phyloP scores from a whole-genome alignment of 2,329 filamentous ascomycete genomes.

The Sporothrix pseudoabietina region DNA sequence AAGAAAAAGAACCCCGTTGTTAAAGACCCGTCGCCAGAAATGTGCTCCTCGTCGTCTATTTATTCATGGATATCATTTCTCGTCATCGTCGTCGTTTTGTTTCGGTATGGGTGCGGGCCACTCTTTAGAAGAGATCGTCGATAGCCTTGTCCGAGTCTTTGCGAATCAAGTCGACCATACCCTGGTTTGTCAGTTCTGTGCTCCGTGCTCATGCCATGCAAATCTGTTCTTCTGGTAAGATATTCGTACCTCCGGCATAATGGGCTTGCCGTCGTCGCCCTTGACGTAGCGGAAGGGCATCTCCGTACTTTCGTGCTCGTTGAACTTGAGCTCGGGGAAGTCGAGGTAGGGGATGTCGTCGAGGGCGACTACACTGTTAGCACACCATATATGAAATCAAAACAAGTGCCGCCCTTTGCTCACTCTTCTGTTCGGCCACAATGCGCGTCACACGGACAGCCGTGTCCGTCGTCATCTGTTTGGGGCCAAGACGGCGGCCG shows the following conservation, averaged over 20 bases:
- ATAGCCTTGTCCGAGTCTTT: constrained; percentile 93
- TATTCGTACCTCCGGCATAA: constrained; percentile 79
- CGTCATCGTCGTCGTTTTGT: not conserved
- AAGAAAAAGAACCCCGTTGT: not conserved
- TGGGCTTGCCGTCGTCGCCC: constrained; percentile 70
- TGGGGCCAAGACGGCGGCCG: constrained; percentile 81
- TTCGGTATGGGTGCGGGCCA: not conserved
- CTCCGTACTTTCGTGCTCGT: constrained; percentile 88
- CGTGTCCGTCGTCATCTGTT: constrained; percentile 98
- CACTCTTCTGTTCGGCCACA: constrained; percentile 82
- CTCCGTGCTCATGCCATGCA: not conserved
- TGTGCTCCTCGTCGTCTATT: not conserved
- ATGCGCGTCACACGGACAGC: constrained; percentile 91
- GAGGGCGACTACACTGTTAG: constrained; percentile 62
- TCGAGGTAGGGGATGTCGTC: constrained; percentile 81
- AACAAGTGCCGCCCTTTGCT: constrained; percentile 35
- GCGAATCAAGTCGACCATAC: constrained; percentile 92
- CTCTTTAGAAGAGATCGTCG: constrained; percentile 70
- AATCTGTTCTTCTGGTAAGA: constrained; percentile 2
- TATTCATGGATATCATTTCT: not conserved
- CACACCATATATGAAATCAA: too few species aligned
- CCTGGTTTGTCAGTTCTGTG: constrained; percentile 54
- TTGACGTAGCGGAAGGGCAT: constrained; percentile 98
- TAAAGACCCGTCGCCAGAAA: not conserved
- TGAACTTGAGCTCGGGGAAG: constrained; percentile 85